Percentiles rank a stretch among this genome's conserved stretches.
Conservation (phyloP, 805 yeast species). For the Metschnikowia dekortorum region DNA sequence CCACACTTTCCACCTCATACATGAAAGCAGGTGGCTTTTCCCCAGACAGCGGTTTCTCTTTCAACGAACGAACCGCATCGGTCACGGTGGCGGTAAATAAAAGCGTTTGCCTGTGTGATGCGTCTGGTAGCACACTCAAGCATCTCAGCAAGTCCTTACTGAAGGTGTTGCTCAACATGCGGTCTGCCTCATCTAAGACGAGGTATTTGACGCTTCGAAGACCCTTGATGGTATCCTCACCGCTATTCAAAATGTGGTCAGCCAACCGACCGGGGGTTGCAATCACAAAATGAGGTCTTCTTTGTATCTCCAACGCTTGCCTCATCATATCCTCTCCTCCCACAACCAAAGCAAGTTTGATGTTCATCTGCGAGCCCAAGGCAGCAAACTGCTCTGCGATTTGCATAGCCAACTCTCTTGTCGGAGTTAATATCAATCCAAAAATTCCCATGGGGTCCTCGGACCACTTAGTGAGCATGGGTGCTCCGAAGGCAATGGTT, state of each 20-base stretch:
- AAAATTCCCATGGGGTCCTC: slow-evolving; percentile 91
- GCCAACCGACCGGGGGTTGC: slow-evolving; percentile 98
- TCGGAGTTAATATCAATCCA: slow-evolving; percentile 87
- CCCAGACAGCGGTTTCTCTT: slow-evolving; percentile 56
- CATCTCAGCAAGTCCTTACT: slow-evolving; percentile 74
- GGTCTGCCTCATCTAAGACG: slow-evolving; percentile 95
- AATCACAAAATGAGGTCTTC: slow-evolving; percentile 86
- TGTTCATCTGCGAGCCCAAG: slow-evolving; percentile 82
- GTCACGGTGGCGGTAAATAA: slow-evolving; percentile 95
- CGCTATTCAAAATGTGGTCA: slow-evolving; percentile 81
- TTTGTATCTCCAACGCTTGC: slow-evolving; percentile 77
- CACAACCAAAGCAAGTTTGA: slow-evolving; percentile 76
- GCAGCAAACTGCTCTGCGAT: slow-evolving; percentile 97
- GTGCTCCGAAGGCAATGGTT: slow-evolving; percentile 96
- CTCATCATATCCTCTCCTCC: slow-evolving; percentile 95
- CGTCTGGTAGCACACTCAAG: slow-evolving; percentile 63
- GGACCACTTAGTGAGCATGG: slow-evolving; percentile 92
- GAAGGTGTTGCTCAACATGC: slow-evolving; percentile 79
- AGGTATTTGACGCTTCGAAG: slow-evolving; percentile 72
- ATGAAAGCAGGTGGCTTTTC: slow-evolving; percentile 54
- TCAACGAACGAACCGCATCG: slow-evolving; percentile 79
- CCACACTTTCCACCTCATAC: slow-evolving; percentile 71
- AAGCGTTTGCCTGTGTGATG: slow-evolving; percentile 76
- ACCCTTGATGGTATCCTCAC: slow-evolving; percentile 82
- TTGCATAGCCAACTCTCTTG: slow-evolving; percentile 91